Conservation (phyloP, 805 yeast genomes). For the Metschnikowia chrysomelidarum region DNA sequence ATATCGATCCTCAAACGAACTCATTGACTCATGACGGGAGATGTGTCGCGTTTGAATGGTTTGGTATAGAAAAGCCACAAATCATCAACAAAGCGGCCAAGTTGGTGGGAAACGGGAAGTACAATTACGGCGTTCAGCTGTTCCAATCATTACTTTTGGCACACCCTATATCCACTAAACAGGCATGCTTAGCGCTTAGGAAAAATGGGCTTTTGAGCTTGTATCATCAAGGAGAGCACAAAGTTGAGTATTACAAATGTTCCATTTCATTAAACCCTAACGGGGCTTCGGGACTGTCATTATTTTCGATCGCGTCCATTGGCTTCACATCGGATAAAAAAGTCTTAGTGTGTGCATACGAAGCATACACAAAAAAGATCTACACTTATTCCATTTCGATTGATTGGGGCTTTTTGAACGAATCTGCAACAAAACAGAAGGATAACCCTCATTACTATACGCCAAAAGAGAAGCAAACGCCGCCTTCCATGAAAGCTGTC, state of each 20-base stretch:
- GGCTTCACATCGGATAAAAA: constrained; percentile 51
- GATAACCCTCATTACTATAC: constrained; percentile 50
- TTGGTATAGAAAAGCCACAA: constrained; percentile 67
- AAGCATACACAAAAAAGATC: constrained; percentile 33
- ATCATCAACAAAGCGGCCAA: constrained; percentile 60
- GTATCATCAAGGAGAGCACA: constrained; percentile 64
- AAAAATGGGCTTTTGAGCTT: constrained; percentile 58
- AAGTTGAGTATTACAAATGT: constrained; percentile 52
- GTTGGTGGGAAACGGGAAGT: constrained; percentile 28
- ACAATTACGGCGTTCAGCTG: constrained; percentile 58
- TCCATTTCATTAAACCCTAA: constrained; percentile 23
- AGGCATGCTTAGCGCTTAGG: constrained; percentile 68
- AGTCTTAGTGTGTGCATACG: constrained; percentile 44
- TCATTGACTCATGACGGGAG: constrained; percentile 2
- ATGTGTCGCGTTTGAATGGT: constrained; percentile 63
- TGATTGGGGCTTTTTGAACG: constrained; percentile 56
- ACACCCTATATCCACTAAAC: constrained; percentile 67
- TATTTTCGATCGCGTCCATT: constrained; percentile 42
- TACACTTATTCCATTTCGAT: constrained; percentile 42
- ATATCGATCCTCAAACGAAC: constrained; percentile 23
- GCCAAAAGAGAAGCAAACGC: constrained; percentile 42
- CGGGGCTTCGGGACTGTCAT: constrained; percentile 5
- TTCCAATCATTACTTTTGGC: constrained; percentile 57
- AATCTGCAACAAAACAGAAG: constrained; percentile 46
- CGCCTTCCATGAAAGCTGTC: constrained; percentile 39